A percentile compares a stretch with the other conserved stretches of the same genome.
Conservation (phyloP, 192 early-diverging fungal species). For the Coemansia sp. region DNA sequence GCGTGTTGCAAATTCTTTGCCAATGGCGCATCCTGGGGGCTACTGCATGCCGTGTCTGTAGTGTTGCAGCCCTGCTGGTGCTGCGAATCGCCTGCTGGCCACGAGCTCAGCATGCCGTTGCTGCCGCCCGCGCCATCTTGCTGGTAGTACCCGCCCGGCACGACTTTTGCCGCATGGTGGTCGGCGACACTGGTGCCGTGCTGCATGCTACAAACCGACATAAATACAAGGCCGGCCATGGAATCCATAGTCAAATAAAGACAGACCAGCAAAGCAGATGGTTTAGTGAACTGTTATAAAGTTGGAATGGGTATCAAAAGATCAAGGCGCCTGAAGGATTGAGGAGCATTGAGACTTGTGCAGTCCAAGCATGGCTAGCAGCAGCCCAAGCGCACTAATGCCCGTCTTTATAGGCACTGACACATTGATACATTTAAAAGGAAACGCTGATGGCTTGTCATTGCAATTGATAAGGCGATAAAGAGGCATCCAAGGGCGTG, state of each 20-base stretch:
- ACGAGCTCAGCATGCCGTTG: slow-evolving; percentile 20
- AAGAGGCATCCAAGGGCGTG: not conserved
- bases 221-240: not conserved
- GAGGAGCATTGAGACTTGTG: too few relatives aligned
- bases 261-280: not conserved
- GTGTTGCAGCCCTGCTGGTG: slow-evolving; percentile 10
- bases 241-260: slow-evolving; percentile 4
- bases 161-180: slow-evolving; percentile 10
- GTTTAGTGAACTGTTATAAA: not conserved
- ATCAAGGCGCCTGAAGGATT: too few relatives aligned
- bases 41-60: slow-evolving; percentile 34
- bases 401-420: too few relatives aligned
- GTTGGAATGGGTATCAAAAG: not conserved
- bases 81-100: slow-evolving; percentile 2
- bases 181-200: slow-evolving; percentile 6
- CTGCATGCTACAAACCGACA: slow-evolving; percentile 14
- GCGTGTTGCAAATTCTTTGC: slow-evolving; percentile 32
- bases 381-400: too few relatives aligned
- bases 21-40: slow-evolving; percentile 39
- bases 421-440: too few relatives aligned
- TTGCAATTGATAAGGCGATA: not conserved
- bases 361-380: too few relatives aligned
- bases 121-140: slow-evolving; percentile 1
- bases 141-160: slow-evolving; percentile 6
- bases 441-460: too few relatives aligned